Evolutionary conservation across 139 green algal genomes (phyloP), one percentile per base, ranked within the genome.

Genomic region (Chlamydomonas sp.): DNA sequence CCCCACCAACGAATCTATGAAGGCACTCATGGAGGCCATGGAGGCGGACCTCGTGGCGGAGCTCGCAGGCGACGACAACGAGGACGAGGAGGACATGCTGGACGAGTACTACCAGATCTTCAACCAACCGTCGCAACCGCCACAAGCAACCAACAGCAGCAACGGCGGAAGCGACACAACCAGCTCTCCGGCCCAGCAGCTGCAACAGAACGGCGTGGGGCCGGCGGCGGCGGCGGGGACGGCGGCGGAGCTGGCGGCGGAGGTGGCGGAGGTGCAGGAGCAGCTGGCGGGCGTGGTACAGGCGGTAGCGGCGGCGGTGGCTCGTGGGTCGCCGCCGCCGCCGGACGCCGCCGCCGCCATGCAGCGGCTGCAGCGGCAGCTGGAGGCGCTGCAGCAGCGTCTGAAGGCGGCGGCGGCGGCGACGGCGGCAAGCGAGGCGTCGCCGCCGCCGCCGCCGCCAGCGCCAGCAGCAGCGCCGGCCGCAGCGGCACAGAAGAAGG

Each of bases 251-350:
- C 15, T 75, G 73, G 83, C 63, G 72, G 83, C 73, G 73, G 72
- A 80, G 72, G 83, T 87, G 73, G 83, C 72, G 10, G 83, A 74
- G n/a, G 83, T 87, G 73, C 83, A 87, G 73, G n/a, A 10, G 83
- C 83, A 80, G 83, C 73, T 87, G 72, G 62, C 83, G n/a, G 31
- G 0, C 15, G 73, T 81, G 58, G 12, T 87, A 16, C 72, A 67
- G 71, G 72, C 14, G 7, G 62, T 87, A 73, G 83, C 58, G 61
- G 62, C n/a, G n/a, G 83, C 83, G 83, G 73, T 81, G 14, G 83
- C 73, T 7, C 73, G 72, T 1, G 83, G 83, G 62, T 1, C 18
- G 62, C 83, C 83, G 83, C 83, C 83, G 83, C 63, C 83, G 62
- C 49, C 73, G 3, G 72, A 80, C 31, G 73, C 83, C 15, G 31